These are phyloP conservation scores for Eruca vesicaria DNA, from an alignment of 441 rosid genomes.

Conservation along the genomic window DNA sequence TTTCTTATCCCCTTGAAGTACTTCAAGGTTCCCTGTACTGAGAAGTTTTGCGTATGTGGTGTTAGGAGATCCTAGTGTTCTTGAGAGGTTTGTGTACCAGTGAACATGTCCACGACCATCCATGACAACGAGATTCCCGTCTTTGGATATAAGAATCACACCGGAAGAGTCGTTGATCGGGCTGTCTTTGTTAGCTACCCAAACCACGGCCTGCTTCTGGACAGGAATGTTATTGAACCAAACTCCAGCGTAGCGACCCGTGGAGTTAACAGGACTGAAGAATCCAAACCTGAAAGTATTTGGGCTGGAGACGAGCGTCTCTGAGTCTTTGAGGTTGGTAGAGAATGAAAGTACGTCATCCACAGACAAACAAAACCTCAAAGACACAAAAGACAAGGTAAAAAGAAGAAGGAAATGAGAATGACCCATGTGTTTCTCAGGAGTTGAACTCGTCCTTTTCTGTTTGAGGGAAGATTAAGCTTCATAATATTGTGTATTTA, in stretches of 20 bases:
- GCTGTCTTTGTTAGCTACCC: slow-evolving; percentile 52
- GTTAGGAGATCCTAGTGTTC: background rate
- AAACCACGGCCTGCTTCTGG: slow-evolving; percentile 22
- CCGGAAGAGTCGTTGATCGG: slow-evolving; percentile 49
- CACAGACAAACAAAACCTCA: slow-evolving; percentile 9
- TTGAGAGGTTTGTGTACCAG: slow-evolving; percentile 46
- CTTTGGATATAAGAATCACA: slow-evolving; percentile 31
- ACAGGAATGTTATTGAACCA: slow-evolving; percentile 36
- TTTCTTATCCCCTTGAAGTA: slow-evolving; percentile 13
- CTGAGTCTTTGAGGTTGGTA: slow-evolving; percentile 32
- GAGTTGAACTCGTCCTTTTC: background rate
- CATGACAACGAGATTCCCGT: slow-evolving; percentile 45
- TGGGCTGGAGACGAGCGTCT: slow-evolving; percentile 10
- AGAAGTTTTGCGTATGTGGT: slow-evolving; percentile 28
- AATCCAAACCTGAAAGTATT: slow-evolving; percentile 41
- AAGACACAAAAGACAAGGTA: slow-evolving; percentile 4
- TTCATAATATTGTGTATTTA: slow-evolving; percentile 3
- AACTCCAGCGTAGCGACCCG: slow-evolving; percentile 40
- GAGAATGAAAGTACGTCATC: slow-evolving; percentile 33
- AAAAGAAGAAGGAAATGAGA: background rate
- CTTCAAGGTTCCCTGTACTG: slow-evolving; percentile 47
- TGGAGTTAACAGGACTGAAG: slow-evolving; percentile 44
- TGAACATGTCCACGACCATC: slow-evolving; percentile 34
- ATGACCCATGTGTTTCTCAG: slow-evolving; percentile 6
- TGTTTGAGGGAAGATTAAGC: background rate